Evolutionary conservation across 169 alveolate genomes (phyloP), one percentile per base, ranked within the genome.

Genomic region (Plasmodium fragile): DNA sequence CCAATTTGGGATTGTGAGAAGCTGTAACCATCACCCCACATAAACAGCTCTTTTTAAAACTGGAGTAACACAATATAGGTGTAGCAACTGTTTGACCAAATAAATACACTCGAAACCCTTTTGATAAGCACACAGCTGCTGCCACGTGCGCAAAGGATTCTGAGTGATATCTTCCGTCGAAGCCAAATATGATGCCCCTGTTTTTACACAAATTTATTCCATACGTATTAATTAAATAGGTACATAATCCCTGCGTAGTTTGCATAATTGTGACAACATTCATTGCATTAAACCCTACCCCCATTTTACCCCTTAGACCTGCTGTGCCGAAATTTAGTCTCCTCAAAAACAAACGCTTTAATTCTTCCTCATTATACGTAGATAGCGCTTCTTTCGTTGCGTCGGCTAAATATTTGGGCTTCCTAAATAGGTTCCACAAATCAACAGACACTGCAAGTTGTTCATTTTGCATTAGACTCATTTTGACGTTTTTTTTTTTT

Each of bases 1-100:
- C 97, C 49, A 95, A 79, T 92, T 97, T 97, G 53, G 98, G 98
- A 75, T 96, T 95, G 89, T 97, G 98, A 18, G 98, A 97, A 55
- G 98, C 98, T 41, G 98, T 97, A 32, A 97, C 93, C 98, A 96
- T 92, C 34, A 97, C 94, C 6, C 98, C 98, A 28, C 95, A 95
- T 39, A 96, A 90, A 36, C 97, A 93, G 72, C 92, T 91, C 55
- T 80, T 75, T 71, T 94, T 92, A 30, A 82, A 79, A 70, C 96
- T 93, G 53, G 96, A 93, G 85, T 92, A 97, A n/a, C 98, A 96
- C 28, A 96, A 97, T 83, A 97, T 84, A 41, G 98, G 98, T 11
- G 98, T 96, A 34, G 93, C 87, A 69, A 92, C 96, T 36, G 94
- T 92, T 79, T 90, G 73, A 39, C 95, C 95, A 69, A 96, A 94